These are phyloP conservation scores for Silene uniflora DNA, from an alignment of 148 eudicot genomes.

Conservation along the genomic window DNA sequence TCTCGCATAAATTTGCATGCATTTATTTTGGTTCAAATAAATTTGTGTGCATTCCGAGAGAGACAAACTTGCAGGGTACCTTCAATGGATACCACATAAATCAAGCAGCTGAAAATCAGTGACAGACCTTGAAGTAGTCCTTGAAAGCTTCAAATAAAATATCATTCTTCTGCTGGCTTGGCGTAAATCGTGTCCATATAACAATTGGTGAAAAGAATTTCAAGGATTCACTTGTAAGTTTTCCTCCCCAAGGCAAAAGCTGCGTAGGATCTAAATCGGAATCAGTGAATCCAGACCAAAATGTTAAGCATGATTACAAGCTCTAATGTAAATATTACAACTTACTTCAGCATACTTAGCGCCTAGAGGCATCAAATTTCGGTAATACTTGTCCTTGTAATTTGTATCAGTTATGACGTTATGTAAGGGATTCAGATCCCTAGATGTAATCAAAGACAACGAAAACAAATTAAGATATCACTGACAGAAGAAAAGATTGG, in stretches of 20 bases:
- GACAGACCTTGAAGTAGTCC: slow-evolving; percentile 74
- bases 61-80: too few species aligned
- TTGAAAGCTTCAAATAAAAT: slow-evolving; percentile 66
- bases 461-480: neutral
- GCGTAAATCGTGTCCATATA: slow-evolving; percentile 78
- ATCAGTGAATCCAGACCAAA: slow-evolving; percentile 32
- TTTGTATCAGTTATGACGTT: slow-evolving; percentile 50
- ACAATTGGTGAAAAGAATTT: slow-evolving; percentile 93
- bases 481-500: slow-evolving; percentile 1
- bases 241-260: slow-evolving; percentile 99
- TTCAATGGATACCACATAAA: neutral
- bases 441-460: slow-evolving; percentile 20
- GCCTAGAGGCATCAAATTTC: slow-evolving; percentile 58
- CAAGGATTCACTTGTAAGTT: slow-evolving; percentile 80
- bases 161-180: slow-evolving; percentile 50
- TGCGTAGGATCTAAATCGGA: slow-evolving; percentile 61
- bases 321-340: neutral
- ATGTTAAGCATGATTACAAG: neutral
- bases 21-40: neutral
- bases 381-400: slow-evolving; percentile 83
- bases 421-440: slow-evolving; percentile 95
- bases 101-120: neutral
- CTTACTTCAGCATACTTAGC: slow-evolving; percentile 69
- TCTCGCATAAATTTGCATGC: neutral
- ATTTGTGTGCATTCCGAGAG: too few species aligned